phyloP scores from a whole-genome alignment of 2,329 filamentous ascomycete genomes.

The Paraphaeosphaeria sporulosa region DNA sequence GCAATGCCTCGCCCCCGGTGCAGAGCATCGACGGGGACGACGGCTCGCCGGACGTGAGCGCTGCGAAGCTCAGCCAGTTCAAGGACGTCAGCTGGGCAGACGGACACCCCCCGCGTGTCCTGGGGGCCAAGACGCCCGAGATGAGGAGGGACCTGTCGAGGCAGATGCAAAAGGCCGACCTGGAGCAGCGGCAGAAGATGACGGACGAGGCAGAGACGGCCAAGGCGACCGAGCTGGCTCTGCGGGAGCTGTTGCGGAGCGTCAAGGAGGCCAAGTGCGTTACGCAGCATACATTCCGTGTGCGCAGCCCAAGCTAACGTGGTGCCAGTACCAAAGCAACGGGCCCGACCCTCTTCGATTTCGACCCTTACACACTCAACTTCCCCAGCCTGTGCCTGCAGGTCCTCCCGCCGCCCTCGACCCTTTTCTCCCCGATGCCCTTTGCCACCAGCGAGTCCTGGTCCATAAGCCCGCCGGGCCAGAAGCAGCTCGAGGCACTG shows the following conservation, averaged over 20 bases:
- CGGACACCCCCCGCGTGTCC: constrained; percentile 62
- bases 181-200: constrained; percentile 69
- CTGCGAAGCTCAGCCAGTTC: constrained; percentile 52
- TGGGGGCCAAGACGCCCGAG: constrained; percentile 56
- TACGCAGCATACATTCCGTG: background rate
- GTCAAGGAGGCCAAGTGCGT: constrained; percentile 81
- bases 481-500: constrained; percentile 77
- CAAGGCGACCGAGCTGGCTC: constrained; percentile 81
- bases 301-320: background rate
- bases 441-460: constrained; percentile 81
- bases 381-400: constrained; percentile 86
- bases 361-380: constrained; percentile 83
- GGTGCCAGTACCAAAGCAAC: constrained; percentile 53
- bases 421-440: constrained; percentile 81
- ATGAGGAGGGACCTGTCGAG: constrained; percentile 47
- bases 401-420: constrained; percentile 80
- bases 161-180: constrained; percentile 61
- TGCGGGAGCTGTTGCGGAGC: constrained; percentile 82
- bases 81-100: constrained; percentile 79
- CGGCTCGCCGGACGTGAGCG: constrained; percentile 18
- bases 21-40: constrained; percentile 30
- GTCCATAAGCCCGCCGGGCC: constrained; percentile 77
- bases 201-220: constrained; percentile 80
- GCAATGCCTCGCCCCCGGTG: constrained; percentile 37
- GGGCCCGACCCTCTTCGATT: constrained; percentile 68